Evolutionary conservation across 2,329 filamentous ascomycete species (phyloP).

Genomic region (Pseudogymnoascus sp.): DNA sequence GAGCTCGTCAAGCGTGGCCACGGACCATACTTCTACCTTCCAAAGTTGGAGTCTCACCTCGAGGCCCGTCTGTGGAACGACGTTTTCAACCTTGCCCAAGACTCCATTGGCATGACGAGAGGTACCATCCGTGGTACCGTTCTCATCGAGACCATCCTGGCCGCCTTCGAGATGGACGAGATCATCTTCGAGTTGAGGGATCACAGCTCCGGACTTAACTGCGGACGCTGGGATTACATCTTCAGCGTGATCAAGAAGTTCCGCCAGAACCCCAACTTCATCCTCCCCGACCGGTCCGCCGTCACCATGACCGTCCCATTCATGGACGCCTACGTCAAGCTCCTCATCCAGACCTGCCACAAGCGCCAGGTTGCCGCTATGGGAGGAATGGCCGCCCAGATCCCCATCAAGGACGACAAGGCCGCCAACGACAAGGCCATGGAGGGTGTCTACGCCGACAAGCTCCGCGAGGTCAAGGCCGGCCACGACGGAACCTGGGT

Average conservation of each 20-base stretch:
- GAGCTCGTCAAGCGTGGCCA: constrained; percentile 76
- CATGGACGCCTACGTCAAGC: constrained; percentile 95
- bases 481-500: constrained; percentile 97
- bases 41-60: constrained; percentile 96
- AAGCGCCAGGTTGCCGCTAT: constrained; percentile 95
- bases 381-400: constrained; percentile 98
- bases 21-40: constrained; percentile 95
- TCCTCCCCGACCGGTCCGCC: constrained; percentile 80
- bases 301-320: constrained; percentile 98
- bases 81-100: constrained; percentile 90
- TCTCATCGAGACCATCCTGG: constrained; percentile 94
- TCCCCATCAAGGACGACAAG: constrained; percentile 93
- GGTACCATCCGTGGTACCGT: constrained; percentile 94
- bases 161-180: constrained; percentile 99
- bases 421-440: constrained; percentile 89
- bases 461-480: constrained; percentile 88
- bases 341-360: constrained; percentile 97
- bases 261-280: constrained; percentile 86
- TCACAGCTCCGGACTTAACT: constrained; percentile 94
- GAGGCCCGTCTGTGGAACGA: constrained; percentile 98
- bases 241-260: constrained; percentile 99
- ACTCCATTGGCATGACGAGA: constrained; percentile 79
- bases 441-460: constrained; percentile 87
- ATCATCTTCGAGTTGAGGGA: constrained; percentile 99
- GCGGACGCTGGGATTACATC: constrained; percentile 99